Base-by-base conservation (phyloP, 768 basidiomycete species). In the Lentinula guzmanii region DNA sequence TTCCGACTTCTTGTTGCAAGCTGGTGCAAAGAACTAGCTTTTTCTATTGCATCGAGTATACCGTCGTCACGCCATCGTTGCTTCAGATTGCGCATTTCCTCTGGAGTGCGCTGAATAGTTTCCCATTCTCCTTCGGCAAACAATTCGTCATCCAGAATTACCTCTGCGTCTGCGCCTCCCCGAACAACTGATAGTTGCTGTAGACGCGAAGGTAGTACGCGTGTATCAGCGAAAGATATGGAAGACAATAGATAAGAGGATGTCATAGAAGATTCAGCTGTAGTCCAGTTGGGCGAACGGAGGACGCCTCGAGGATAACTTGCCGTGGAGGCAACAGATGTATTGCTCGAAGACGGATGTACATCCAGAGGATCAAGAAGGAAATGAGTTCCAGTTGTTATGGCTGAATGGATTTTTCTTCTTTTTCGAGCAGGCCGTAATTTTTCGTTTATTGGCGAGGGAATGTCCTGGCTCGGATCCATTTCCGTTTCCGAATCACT, bases 101-200 rank as follows among this genome's bases (percentile, higher is more conserved):
- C 79, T 35, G 82, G 75, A 51, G 66, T 73, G 60, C 91, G 74
- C 21, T 90, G 64, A 33, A 90, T 58, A 18, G 74, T 78, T 58
- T 91, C 89, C 31, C 89, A 70, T 70, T 93, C 91, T 2, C 84
- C 87, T 34, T 82, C 79, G 3, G 73, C 80, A 62, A 93, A 90
- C 24, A 93, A 73, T 61, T 92, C 91, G 7, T 90, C 86, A 62
- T 93, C 91, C 1, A 66, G 63, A 18, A 93, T 82, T 21, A 78
- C 72, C 24, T 75, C 74, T 39, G 71, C 76, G 5, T 74, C 75
- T 52, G 77, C 78, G 39, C 85, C 86, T 50, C 89, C 86, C 48
- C 87, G 85, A 51, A 77, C 75, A 10, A 77, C 74, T 0, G 78
- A 73, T 37, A 93, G 79, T 31, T 86, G 71, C 64, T 90, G 88